Evolutionary conservation across 805 yeast species (phyloP), one percentile per base, ranked within the genome.

Genomic region (Sugiyamaella valdiviana): DNA sequence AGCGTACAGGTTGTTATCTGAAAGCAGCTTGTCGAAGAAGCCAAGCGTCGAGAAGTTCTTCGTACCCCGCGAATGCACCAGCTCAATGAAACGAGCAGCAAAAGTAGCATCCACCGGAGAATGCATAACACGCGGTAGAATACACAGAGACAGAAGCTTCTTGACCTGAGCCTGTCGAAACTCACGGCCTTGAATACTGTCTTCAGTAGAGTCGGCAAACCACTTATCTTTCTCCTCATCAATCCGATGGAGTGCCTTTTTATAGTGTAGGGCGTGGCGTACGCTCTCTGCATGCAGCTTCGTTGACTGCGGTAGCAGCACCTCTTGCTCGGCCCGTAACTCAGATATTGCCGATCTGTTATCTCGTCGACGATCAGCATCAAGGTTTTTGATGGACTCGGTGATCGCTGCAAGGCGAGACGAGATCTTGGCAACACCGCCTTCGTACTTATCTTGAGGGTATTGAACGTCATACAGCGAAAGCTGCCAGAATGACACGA

Each of bases 101-200:
- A 69, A 90, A 0, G 84, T 70, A 0, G 96, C 95, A 67, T 89
- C 97, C 53, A 82, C 77, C 0, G 95, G 80, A 0, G 96, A 85
- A 54, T 83, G 88, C 1, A 83, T 63, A 2, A 82, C 74, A 54
- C 97, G 72, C 9, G 96, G 96, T 10, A 89, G 64, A 5, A 87
- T 57, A 63, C 96, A 87, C 46, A 65, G 63, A 51, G 82, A 82
- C 32, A 87, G 60, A 42, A 87, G 77, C 36, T 65, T 54, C 21
- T 46, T 46, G 32, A 51, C 51, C 38, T 57, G 62, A 20, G 24
- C 21, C 12, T 39, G 38, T 16, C 52, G 51, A 12, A 39, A 15
- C 16, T 26, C 37, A 20, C 15, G 17, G 6, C 36, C 35, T 17
- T 41, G 45, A 5, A 15, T 45, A 6, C n/a, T 46, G 23, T 50